Conservation (phyloP, 23 red algal species). For the Gracilaria domingensis region DNA sequence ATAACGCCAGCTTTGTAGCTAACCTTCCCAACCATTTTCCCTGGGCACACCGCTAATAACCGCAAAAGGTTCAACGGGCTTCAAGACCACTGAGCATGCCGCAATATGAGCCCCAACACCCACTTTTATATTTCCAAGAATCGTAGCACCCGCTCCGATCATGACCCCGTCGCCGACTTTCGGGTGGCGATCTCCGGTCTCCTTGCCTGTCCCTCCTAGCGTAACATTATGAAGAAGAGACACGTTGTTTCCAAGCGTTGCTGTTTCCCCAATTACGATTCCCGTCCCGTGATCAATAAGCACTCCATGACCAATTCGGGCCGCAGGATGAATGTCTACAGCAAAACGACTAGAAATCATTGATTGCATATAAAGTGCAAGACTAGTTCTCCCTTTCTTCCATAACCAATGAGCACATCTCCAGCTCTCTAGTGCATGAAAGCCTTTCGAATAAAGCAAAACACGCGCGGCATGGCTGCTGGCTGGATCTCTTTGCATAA, state of each 20-base stretch:
- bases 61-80: slow-evolving; percentile 87
- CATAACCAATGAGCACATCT: slow-evolving; percentile 95
- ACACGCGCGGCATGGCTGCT: slow-evolving; percentile 84
- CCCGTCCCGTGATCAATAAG: slow-evolving; percentile 97
- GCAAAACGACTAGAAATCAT: slow-evolving; percentile 91
- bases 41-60: slow-evolving; percentile 97
- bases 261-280: slow-evolving; percentile 98
- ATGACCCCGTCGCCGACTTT: slow-evolving; percentile 96
- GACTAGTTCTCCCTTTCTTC: slow-evolving; percentile 59
- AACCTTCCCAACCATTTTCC: slow-evolving; percentile 86
- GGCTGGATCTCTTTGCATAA: slow-evolving; percentile 92
- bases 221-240: slow-evolving; percentile 99
- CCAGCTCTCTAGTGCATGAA: slow-evolving; percentile 89
- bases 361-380: slow-evolving; percentile 94
- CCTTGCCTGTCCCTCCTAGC: slow-evolving; percentile 96
- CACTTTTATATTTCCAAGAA: slow-evolving; percentile 96
- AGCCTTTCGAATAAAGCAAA: slow-evolving; percentile 95
- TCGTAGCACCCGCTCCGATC: slow-evolving; percentile 93
- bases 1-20: slow-evolving; percentile 59
- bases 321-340: slow-evolving; percentile 99
- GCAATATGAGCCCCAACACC: slow-evolving; percentile 92
- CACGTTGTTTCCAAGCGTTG: slow-evolving; percentile 89
- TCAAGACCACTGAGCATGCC: slow-evolving; percentile 93
- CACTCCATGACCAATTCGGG: slow-evolving; percentile 87
- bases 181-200: slow-evolving; percentile 94